Evolutionary conservation across 78 protist species (phyloP).

Genomic region (Polysphondylium violaceum): DNA sequence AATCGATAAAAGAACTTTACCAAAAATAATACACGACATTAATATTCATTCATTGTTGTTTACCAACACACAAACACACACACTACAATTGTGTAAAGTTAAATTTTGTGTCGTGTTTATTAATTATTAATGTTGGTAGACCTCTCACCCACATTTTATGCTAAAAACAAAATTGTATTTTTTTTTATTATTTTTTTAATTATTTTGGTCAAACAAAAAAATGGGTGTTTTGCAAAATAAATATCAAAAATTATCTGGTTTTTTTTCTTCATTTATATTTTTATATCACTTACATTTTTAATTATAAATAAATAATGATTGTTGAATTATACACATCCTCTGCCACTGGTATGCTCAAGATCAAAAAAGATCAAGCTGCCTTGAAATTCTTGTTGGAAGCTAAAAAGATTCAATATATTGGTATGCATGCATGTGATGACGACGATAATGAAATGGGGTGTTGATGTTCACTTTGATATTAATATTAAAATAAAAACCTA

Average conservation of each 20-base stretch:
- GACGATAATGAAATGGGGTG: neutral
- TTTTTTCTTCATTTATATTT: neutral
- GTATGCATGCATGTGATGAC: conserved; percentile 20
- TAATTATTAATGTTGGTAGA: too few relatives aligned
- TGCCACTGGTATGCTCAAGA: conserved; percentile 51
- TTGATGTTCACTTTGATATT: neutral
- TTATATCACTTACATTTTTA: neutral
- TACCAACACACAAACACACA: too few relatives aligned
- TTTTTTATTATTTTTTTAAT: conserved; percentile 12
- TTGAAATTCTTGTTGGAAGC: conserved; percentile 63
- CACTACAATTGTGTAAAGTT: too few relatives aligned
- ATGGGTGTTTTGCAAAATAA: too few relatives aligned
- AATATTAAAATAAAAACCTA: neutral
- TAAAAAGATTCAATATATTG: conserved; percentile 52
- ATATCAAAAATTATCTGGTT: too few relatives aligned
- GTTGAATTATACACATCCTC: conserved; percentile 45
- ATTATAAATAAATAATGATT: neutral
- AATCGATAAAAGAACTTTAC: too few relatives aligned
- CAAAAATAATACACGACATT: too few relatives aligned
- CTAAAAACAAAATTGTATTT: too few relatives aligned
- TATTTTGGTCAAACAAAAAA: too few relatives aligned
- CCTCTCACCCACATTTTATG: too few relatives aligned
- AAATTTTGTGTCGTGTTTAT: too few relatives aligned
- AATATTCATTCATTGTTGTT: too few relatives aligned
- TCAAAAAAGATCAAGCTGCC: conserved; percentile 70